phyloP scores from a whole-genome alignment of 108 stramenopile genomes.

The Skeletonema marinoi region DNA sequence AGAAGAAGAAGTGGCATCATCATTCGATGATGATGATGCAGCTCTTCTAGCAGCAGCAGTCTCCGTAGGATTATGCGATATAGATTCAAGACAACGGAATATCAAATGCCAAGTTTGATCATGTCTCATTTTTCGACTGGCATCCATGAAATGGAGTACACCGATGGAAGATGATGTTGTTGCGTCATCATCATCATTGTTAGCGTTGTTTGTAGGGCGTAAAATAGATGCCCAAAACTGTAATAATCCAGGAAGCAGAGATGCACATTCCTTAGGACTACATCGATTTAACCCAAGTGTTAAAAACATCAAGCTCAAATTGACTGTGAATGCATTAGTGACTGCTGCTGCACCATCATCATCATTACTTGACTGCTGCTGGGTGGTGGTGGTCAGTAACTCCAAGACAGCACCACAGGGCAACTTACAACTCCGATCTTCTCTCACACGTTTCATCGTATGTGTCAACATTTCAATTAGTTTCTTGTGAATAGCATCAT shows the following conservation, averaged over 20 bases:
- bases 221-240: slow-evolving; percentile 36
- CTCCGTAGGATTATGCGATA: slow-evolving; percentile 29
- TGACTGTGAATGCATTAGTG: slow-evolving; percentile 72
- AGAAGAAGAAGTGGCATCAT: neutral
- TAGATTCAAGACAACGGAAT: slow-evolving; percentile 57
- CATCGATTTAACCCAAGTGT: slow-evolving; percentile 73
- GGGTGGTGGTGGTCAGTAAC: slow-evolving; percentile 21
- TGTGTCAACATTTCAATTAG: slow-evolving; percentile 78
- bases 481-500: slow-evolving; percentile 67
- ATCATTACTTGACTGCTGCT: slow-evolving; percentile 1
- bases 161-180: neutral
- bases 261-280: slow-evolving; percentile 20
- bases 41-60: slow-evolving; percentile 14
- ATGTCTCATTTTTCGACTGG: slow-evolving; percentile 51
- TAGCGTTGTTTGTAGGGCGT: neutral
- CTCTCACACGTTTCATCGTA: slow-evolving; percentile 78
- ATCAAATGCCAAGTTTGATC: slow-evolving; percentile 74
- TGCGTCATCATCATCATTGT: neutral
- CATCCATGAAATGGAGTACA: slow-evolving; percentile 13
- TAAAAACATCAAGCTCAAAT: slow-evolving; percentile 74
- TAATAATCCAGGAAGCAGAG: slow-evolving; percentile 64
- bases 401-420: slow-evolving; percentile 64
- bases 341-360: neutral
- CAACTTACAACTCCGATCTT: slow-evolving; percentile 54
- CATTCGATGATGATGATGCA: neutral